Evolutionary conservation across 2,329 filamentous ascomycete species (phyloP).

Genomic region (Venturia aucupariae): DNA sequence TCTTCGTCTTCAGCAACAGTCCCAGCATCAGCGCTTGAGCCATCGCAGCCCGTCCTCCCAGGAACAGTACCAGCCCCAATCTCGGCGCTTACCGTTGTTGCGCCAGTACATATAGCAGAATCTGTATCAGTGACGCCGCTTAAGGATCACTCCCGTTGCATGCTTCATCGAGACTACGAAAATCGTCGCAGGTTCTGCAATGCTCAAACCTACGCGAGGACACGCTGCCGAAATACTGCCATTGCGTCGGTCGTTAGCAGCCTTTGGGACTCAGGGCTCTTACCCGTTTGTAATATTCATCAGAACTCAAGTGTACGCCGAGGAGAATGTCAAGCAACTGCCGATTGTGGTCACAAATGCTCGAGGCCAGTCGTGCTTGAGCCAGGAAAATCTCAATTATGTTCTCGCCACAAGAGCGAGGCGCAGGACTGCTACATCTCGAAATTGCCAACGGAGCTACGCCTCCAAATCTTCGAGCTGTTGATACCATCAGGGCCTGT

Average conservation of each 20-base stretch:
- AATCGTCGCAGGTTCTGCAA: neutral
- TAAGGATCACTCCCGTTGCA: neutral
- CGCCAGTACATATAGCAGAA: neutral
- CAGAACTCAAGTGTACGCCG: neutral
- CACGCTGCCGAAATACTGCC: neutral
- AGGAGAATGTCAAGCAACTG: neutral
- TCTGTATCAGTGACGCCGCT: neutral
- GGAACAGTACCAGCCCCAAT: neutral
- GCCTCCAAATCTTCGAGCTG: neutral
- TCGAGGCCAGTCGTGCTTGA: neutral
- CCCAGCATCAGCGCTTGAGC: neutral
- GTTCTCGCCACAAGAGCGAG: neutral
- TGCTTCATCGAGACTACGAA: neutral
- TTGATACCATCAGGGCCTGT: neutral
- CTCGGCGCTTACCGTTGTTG: neutral
- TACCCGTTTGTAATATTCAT: neutral
- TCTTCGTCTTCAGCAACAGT: neutral
- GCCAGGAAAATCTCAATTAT: neutral
- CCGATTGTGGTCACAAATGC: neutral
- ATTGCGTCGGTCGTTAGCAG: neutral
- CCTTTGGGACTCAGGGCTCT: neutral
- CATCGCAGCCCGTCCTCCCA: neutral
- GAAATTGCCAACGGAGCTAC: conserved; percentile 1
- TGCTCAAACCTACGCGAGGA: neutral
- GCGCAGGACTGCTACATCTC: neutral